Conservation (phyloP, 1,284 basidiomycete species). For the Papiliotrema nemorosa region DNA sequence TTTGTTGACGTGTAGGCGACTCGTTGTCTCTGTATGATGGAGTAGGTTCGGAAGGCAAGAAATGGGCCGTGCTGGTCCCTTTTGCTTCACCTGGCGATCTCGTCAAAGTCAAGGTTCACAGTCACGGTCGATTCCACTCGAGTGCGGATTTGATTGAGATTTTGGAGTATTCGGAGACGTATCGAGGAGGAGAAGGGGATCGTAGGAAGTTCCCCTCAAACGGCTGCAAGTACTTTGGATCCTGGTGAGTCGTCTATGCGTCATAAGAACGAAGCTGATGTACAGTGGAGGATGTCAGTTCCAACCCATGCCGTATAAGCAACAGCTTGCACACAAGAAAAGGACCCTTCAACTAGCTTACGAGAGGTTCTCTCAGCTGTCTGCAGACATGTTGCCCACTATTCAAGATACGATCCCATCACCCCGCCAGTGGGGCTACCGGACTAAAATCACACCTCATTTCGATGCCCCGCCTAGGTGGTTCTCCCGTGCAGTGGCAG, state of each 20-base stretch:
- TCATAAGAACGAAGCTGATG: not conserved
- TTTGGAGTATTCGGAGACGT: slow-evolving; percentile 60
- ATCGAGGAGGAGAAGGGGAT: slow-evolving; percentile 60
- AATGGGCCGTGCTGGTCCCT: slow-evolving; percentile 76
- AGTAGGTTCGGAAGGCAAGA: slow-evolving; percentile 41
- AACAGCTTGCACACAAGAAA: slow-evolving; percentile 80
- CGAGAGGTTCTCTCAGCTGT: slow-evolving; percentile 66
- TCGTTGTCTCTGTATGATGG: slow-evolving; percentile 20
- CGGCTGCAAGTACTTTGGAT: slow-evolving; percentile 80
- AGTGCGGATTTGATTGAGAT: slow-evolving; percentile 72
- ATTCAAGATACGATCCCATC: slow-evolving; percentile 77
- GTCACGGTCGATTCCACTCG: slow-evolving; percentile 62
- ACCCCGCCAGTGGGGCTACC: slow-evolving; percentile 84
- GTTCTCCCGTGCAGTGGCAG: slow-evolving; percentile 1
- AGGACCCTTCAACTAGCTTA: slow-evolving; percentile 86
- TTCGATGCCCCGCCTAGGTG: slow-evolving; percentile 74
- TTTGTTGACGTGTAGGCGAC: slow-evolving; percentile 19
- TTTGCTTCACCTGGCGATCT: slow-evolving; percentile 78
- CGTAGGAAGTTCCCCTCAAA: slow-evolving; percentile 33
- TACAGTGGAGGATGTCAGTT: slow-evolving; percentile 48
- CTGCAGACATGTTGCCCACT: slow-evolving; percentile 56
- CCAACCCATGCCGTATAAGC: slow-evolving; percentile 82
- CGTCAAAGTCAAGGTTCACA: slow-evolving; percentile 67
- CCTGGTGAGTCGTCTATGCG: slow-evolving; percentile 53
- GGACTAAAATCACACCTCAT: slow-evolving; percentile 96